Evolutionary conservation across 2,329 filamentous ascomycete species (phyloP).

Genomic region (Coleophoma cylindrospora): DNA sequence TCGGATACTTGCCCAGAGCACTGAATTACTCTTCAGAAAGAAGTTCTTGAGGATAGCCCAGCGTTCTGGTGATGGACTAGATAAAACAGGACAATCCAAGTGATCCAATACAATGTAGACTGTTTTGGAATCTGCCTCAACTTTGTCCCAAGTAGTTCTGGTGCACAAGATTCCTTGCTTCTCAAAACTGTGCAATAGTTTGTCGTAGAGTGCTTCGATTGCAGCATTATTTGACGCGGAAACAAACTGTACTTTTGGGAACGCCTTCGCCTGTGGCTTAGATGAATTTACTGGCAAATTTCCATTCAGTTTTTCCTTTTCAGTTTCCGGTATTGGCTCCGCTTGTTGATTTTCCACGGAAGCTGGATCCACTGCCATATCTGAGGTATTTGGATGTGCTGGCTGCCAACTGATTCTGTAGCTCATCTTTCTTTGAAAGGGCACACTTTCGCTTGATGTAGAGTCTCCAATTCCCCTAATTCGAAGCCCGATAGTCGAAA

Average conservation of each 20-base stretch:
- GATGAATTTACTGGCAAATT: no score
- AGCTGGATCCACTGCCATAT: no score
- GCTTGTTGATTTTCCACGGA: no score
- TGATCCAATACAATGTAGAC: slow-evolving; percentile 1
- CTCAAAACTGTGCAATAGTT: neutral
- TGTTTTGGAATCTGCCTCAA: neutral
- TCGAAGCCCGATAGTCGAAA: neutral
- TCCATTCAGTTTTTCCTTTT: no score
- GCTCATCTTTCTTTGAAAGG: slow-evolving; percentile 1
- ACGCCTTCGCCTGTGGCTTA: neutral
- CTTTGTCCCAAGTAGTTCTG: neutral
- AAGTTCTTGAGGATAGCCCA: neutral
- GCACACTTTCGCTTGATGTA: neutral
- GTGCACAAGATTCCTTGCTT: neutral
- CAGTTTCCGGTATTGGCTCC: no score
- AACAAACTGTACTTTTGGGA: neutral
- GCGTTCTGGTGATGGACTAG: neutral
- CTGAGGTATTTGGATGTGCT: no score
- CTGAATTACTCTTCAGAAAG: neutral
- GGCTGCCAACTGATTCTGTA: slow-evolving; percentile 1
- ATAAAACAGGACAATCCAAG: neutral
- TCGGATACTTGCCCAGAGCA: neutral
- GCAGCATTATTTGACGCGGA: neutral
- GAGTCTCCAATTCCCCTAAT: slow-evolving; percentile 3
- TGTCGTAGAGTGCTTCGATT: neutral